phyloP scores from a whole-genome alignment of 164 flowering plant species.

The Malania oleifera region DNA sequence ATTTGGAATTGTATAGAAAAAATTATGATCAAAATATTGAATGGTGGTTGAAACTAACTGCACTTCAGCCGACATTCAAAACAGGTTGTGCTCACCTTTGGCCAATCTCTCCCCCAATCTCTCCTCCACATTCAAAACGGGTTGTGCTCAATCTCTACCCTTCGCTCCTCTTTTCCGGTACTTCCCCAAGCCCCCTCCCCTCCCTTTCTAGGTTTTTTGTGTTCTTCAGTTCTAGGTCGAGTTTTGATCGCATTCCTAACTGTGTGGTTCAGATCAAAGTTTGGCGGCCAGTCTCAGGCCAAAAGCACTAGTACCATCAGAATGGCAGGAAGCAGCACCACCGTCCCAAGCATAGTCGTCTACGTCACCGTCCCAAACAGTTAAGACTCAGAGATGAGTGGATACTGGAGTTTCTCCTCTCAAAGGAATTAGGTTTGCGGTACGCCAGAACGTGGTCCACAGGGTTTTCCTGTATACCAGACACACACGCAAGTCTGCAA shows the following conservation, averaged over 20 bases:
- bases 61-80: too few species aligned
- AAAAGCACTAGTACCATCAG: slow-evolving; percentile 21
- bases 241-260: background rate
- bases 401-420: too few species aligned
- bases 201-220: slow-evolving; percentile 1
- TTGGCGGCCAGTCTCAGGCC: slow-evolving; percentile 23
- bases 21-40: too few species aligned
- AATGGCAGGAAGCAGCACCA: slow-evolving; percentile 43
- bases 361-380: slow-evolving; percentile 91
- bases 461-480: too few species aligned
- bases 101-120: slow-evolving; percentile 48
- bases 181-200: background rate
- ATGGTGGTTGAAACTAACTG: too few species aligned
- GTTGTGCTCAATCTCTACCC: slow-evolving; percentile 35
- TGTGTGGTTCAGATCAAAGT: slow-evolving; percentile 33
- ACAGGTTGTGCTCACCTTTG: slow-evolving; percentile 57
- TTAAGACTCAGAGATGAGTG: too few species aligned
- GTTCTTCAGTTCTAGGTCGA: background rate
- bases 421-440: too few species aligned
- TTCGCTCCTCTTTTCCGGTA: slow-evolving; percentile 29
- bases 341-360: slow-evolving; percentile 87
- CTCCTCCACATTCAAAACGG: slow-evolving; percentile 32
- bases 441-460: too few species aligned
- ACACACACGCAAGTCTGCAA: too few species aligned
- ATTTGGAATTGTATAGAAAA: too few species aligned